Conservation (phyloP, 2,329 filamentous ascomycete genomes). For the Fusarium sp. region DNA sequence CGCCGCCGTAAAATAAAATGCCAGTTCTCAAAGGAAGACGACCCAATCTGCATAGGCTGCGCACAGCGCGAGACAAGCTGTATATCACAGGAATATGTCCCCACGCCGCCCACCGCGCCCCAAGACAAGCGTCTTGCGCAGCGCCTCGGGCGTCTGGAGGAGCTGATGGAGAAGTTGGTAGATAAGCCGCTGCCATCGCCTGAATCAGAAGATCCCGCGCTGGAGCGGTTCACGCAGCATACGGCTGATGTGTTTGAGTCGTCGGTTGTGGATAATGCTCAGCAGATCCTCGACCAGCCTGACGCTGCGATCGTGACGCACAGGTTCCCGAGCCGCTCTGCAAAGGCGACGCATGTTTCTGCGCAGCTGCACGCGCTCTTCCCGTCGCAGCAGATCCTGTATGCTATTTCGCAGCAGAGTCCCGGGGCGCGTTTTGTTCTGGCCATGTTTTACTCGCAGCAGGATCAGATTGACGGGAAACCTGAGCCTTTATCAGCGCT, state of each 20-base stretch:
- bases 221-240: constrained; percentile 39
- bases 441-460: constrained; percentile 40
- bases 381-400: constrained; percentile 33
- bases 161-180: constrained; percentile 57
- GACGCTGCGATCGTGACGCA: not conserved
- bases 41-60: constrained; percentile 58
- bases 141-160: constrained; percentile 57
- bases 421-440: constrained; percentile 41
- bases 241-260: constrained; percentile 30
- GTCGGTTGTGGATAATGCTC: constrained; percentile 34
- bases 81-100: constrained; percentile 58
- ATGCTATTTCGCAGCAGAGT: constrained; percentile 38
- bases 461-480: constrained; percentile 46
- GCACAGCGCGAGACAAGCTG: constrained; percentile 53
- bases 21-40: constrained; percentile 53
- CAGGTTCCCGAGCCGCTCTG: not conserved
- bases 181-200: constrained; percentile 43
- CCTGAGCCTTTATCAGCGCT: constrained; percentile 44
- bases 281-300: constrained; percentile 17
- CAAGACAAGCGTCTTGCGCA: constrained; percentile 53
- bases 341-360: constrained; percentile 26
- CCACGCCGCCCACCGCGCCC: constrained; percentile 45
- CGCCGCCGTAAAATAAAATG: constrained; percentile 63
- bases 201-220: constrained; percentile 8
- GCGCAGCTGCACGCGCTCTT: constrained; percentile 36